These are phyloP conservation scores for Triangularia setosa DNA, from an alignment of 2,329 filamentous ascomycete species.

Conservation along the genomic window DNA sequence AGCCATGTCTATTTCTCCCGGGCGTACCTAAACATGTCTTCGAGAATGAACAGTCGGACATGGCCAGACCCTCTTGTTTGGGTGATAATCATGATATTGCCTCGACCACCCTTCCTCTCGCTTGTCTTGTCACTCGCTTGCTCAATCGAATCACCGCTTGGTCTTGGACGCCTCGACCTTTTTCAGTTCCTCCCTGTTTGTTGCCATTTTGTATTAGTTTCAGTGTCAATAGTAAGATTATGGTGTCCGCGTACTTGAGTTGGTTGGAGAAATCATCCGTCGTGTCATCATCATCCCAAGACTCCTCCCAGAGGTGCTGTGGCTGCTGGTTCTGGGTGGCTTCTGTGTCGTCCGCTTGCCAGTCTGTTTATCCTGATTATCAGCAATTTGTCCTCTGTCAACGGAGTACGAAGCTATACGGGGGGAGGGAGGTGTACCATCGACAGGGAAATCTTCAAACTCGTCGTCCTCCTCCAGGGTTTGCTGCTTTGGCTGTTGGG, in stretches of 20 bases:
- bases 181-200: conserved; percentile 77
- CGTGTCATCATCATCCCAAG: conserved; percentile 98
- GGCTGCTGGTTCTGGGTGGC: conserved; percentile 65
- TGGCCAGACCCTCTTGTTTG: background rate
- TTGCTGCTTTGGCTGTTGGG: conserved; percentile 61
- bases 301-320: conserved; percentile 95
- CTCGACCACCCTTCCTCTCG: background rate
- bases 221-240: too few relatives aligned
- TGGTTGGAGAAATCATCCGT: conserved; percentile 95
- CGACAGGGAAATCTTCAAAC: conserved; percentile 97
- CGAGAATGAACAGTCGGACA: background rate
- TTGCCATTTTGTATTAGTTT: conserved; percentile 10
- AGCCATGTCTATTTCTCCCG: background rate
- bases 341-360: conserved; percentile 87
- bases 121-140: background rate
- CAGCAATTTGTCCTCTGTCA: too few relatives aligned
- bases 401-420: background rate
- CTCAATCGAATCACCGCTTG: conserved; percentile 38
- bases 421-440: conserved; percentile 58
- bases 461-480: conserved; percentile 95
- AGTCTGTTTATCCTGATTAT: conserved; percentile 63
- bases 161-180: conserved; percentile 78
- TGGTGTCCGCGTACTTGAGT: conserved; percentile 60
- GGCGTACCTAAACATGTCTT: background rate
- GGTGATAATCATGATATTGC: background rate